phyloP scores from a whole-genome alignment of 2,329 filamentous ascomycete genomes.

The Phyllosticta capitalensis region DNA sequence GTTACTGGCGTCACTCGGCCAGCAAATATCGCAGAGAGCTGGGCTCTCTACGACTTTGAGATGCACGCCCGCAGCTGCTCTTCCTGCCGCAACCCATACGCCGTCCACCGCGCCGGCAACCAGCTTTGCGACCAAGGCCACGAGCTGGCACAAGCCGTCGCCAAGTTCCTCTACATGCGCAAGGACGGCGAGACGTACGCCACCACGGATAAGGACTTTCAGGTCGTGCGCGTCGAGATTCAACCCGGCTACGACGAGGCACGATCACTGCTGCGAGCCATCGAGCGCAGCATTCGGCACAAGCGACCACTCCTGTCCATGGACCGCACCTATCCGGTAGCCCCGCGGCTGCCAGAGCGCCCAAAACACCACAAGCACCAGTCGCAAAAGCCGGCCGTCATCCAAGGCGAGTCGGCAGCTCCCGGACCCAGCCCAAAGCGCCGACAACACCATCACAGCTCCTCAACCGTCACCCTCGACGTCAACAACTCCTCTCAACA shows the following conservation, averaged over 20 bases:
- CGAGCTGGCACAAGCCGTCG: conserved; percentile 35
- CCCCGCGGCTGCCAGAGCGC: conserved; percentile 24
- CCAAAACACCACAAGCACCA: conserved; percentile 7
- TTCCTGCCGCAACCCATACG: conserved; percentile 36
- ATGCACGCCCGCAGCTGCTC: conserved; percentile 36
- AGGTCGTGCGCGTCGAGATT: conserved; percentile 37
- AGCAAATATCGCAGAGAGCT: conserved; percentile 32
- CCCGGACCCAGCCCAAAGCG: conserved; percentile 17
- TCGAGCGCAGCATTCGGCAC: conserved; percentile 31
- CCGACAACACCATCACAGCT: conserved; percentile 21
- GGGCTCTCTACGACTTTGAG: conserved; percentile 40
- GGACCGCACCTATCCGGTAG: conserved; percentile 33
- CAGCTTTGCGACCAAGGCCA: conserved; percentile 37
- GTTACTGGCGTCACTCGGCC: conserved; percentile 32
- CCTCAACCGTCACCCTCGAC: conserved; percentile 13
- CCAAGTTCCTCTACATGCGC: conserved; percentile 26
- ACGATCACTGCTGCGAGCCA: conserved; percentile 31
- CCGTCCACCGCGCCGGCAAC: conserved; percentile 29
- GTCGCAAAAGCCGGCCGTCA: background rate
- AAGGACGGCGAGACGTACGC: conserved; percentile 21
- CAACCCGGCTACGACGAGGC: conserved; percentile 30
- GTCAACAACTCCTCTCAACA: conserved; percentile 11
- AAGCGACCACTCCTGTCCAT: conserved; percentile 33
- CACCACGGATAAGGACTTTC: conserved; percentile 25
- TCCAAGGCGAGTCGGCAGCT: conserved; percentile 1